Base-by-base conservation (phyloP, 495 filamentous ascomycete species). In the Parmelia sp. region DNA sequence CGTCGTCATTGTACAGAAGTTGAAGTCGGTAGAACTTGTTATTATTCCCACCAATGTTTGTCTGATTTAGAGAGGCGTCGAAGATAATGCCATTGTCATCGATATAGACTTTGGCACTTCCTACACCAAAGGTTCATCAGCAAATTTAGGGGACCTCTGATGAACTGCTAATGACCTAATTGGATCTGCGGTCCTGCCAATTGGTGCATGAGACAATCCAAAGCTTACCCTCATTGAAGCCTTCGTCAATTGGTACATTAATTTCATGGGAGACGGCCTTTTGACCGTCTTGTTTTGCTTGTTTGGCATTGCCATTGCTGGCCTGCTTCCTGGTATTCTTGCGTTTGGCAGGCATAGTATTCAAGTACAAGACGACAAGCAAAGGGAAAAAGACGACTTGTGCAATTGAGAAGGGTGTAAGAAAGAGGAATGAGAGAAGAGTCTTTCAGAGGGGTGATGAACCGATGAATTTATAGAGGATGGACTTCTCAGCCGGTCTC, bases 81-180 rank as follows among this genome's bases (percentile, higher is more conserved):
- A 68, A 92, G 35, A 93, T 88, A 36, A 87, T 72, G 3, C 84
- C 83, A 2, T 78, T 60, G 0, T 74, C 57, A 65, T 87, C 88
- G 60, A 92, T 86, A 69, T 87, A 86, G 44, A 95, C 89, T 6
- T 74, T 71, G 36, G 77, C 74, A 51, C 37, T 57, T 40, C 51
- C 51, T 55, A 33, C 17, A 14, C 10, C 5, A 53, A 6, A 21
- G 51, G 17, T 33, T 8, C 5, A 25, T 55, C 17, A 55, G 51
- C 15, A 7, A 17, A 14, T 31, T 33, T n/a, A 4, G 51, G 51
- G 51, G 31, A 33, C 11, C 19, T 4, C 21, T 31, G 29, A 17
- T 55, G 29, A 33, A 3, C 19, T 2, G 29, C 15, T 12, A 25
- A 10, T 25, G 14, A 17, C 49, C 4, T 11, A 33, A 31, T 21